phyloP scores from a whole-genome alignment of 1,284 basidiomycete species.

The Puccinia polysora region DNA sequence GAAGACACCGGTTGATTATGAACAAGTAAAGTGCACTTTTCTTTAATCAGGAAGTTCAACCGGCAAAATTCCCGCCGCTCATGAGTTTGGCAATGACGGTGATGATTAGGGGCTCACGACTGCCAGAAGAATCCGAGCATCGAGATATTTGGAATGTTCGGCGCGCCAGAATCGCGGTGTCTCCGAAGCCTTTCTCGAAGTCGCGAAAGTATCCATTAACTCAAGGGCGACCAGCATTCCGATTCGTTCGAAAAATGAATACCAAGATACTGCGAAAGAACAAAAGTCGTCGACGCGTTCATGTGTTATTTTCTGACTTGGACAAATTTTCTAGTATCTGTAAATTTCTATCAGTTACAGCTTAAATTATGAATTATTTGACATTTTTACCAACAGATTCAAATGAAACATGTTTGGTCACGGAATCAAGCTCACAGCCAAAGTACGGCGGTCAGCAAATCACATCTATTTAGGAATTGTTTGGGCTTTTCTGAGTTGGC shows the following conservation, averaged over 20 bases:
- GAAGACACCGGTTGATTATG: slow-evolving; percentile 72
- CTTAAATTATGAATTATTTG: too few species aligned
- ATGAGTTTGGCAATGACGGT: not conserved
- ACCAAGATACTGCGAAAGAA: not conserved
- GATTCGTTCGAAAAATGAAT: not conserved
- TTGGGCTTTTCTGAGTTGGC: too few species aligned
- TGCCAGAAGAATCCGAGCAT: slow-evolving; percentile 82
- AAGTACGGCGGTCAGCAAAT: too few species aligned
- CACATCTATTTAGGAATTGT: too few species aligned
- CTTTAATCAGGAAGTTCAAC: not conserved
- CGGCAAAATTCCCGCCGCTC: not conserved
- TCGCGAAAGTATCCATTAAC: slow-evolving; percentile 33
- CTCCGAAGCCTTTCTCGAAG: slow-evolving; percentile 78
- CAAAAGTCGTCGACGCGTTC: too few species aligned
- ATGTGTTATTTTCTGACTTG: too few species aligned
- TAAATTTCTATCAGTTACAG: too few species aligned
- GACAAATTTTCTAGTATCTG: too few species aligned
- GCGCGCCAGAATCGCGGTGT: slow-evolving; percentile 93
- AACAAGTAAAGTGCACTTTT: slow-evolving; percentile 57
- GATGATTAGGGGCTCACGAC: slow-evolving; percentile 65
- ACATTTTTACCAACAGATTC: too few species aligned
- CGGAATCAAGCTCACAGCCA: too few species aligned
- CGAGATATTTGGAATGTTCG: slow-evolving; percentile 92
- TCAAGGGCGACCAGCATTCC: slow-evolving; percentile 6
- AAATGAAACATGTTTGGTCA: too few species aligned